Conservation (phyloP, 179 eudicot species). For the Patellifolia procumbens region DNA sequence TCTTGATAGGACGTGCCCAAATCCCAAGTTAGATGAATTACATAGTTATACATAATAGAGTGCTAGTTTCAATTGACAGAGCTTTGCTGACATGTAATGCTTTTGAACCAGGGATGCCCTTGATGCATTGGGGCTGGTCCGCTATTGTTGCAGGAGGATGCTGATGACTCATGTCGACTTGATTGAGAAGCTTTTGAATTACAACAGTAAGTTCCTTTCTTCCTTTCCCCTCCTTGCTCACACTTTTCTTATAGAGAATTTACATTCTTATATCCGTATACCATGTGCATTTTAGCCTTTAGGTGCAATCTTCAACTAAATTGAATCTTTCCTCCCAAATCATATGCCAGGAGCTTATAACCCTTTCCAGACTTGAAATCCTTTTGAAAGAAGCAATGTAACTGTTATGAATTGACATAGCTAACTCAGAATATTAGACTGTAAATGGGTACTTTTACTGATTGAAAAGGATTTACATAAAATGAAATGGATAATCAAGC, state of each 20-base stretch:
- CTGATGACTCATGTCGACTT: conserved; percentile 98
- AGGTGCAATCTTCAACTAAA: too few relatives aligned
- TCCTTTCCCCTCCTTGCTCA: neutral
- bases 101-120: conserved; percentile 78
- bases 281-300: neutral
- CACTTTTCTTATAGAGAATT: too few relatives aligned
- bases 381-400: too few relatives aligned
- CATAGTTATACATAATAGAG: neutral
- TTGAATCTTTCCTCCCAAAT: too few relatives aligned
- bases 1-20: neutral
- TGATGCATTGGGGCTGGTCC: conserved; percentile 83
- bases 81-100: conserved; percentile 20
- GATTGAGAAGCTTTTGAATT: conserved; percentile 95
- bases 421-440: too few relatives aligned
- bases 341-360: too few relatives aligned
- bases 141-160: conserved; percentile 93
- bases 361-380: too few relatives aligned
- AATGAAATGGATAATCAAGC: too few relatives aligned
- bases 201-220: conserved; percentile 56
- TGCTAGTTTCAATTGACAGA: neutral
- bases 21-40: neutral
- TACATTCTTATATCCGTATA: neutral
- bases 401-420: too few relatives aligned
- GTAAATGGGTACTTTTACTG: too few relatives aligned
- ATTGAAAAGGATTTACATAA: too few relatives aligned